Evolutionary conservation across 208 protist species (phyloP).

Genomic region (Trichomonas gallinae): DNA sequence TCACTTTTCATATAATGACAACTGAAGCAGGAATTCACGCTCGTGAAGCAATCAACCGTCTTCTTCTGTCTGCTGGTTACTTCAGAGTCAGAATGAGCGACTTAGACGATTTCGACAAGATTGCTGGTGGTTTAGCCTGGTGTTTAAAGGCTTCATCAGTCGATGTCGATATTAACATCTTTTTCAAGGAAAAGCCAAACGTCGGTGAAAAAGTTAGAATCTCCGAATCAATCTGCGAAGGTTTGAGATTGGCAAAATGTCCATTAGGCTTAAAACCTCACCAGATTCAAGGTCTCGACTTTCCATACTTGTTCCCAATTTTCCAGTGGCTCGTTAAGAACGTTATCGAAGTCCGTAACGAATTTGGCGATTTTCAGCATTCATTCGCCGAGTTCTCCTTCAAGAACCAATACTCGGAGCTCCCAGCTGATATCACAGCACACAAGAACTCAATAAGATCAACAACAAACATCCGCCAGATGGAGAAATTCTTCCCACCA

Average conservation of each 20-base stretch:
- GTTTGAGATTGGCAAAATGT: constrained; percentile 1
- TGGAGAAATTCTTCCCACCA: neutral
- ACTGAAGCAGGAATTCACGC: neutral
- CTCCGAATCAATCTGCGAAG: constrained; percentile 31
- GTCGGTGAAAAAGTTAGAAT: constrained; percentile 36
- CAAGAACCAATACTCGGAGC: neutral
- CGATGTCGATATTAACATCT: constrained; percentile 30
- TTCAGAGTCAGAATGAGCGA: constrained; percentile 35
- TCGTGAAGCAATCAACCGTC: neutral
- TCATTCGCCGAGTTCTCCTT: neutral
- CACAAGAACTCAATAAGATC: neutral
- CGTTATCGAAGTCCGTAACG: constrained; percentile 26
- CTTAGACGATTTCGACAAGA: constrained; percentile 39
- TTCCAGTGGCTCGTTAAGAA: constrained; percentile 42
- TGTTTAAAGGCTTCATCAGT: constrained; percentile 29
- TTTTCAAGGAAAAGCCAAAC: constrained; percentile 28
- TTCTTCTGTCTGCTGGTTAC: constrained; percentile 34
- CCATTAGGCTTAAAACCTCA: constrained; percentile 21
- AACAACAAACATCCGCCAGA: neutral
- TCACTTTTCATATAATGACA: too few species aligned
- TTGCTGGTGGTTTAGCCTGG: constrained; percentile 43
- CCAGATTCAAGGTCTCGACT: constrained; percentile 42
- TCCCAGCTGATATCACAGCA: neutral
- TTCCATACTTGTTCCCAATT: constrained; percentile 35
- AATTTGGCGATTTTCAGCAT: constrained; percentile 1